Evolutionary conservation across 2,329 filamentous ascomycete species (phyloP), one percentile per base, ranked within the genome.

Genomic region (Colletotrichum sp.): DNA sequence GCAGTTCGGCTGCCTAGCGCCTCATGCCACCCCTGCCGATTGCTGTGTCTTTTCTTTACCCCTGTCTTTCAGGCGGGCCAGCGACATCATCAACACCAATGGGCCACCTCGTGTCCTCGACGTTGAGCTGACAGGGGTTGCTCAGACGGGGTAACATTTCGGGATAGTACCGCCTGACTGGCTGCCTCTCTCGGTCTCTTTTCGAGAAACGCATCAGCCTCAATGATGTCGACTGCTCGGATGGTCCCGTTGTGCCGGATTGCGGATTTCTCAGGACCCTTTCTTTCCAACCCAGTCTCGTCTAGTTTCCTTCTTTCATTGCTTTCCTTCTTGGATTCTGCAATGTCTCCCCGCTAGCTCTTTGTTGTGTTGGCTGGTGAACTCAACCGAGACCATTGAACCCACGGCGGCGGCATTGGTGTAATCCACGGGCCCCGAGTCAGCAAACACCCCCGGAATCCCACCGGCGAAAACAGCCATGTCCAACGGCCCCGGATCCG

Each of bases 1-100:
- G 74, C 74, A 10, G 61, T 26, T 34, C 24, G 63, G 48, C 32
- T 65, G 70, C 64, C 73, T 75, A 59, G 73, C 73, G 73, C 73
- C 63, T 68, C 55, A 36, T 60, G 28, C 28, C 28, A 16, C 32
- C 43, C 66, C 65, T 67, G 64, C 24, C 43, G 26, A 30, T 59
- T 34, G 30, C 12, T 32, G 64, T 52, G 18, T 34, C 39, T 24
- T 30, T 36, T 34, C 39, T 24, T 13, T 26, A 66, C 65, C 65
- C 65, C 66, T 68, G 65, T 36, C 48, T 13, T 7, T 16, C 18
- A 43, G 26, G 57, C 57, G 18, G 57, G 36, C 57, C 68, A 52
- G 43, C 57, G 26, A 70, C 57, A 70, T 63, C 55, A 63, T 63
- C 68, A 63, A 63, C 68, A 32, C 68, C 55, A 70, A 32, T 60